Evolutionary conservation across 345 rosid genomes (phyloP), one percentile per base, ranked within the genome.

Genomic region (Hypericum androsaemum): DNA sequence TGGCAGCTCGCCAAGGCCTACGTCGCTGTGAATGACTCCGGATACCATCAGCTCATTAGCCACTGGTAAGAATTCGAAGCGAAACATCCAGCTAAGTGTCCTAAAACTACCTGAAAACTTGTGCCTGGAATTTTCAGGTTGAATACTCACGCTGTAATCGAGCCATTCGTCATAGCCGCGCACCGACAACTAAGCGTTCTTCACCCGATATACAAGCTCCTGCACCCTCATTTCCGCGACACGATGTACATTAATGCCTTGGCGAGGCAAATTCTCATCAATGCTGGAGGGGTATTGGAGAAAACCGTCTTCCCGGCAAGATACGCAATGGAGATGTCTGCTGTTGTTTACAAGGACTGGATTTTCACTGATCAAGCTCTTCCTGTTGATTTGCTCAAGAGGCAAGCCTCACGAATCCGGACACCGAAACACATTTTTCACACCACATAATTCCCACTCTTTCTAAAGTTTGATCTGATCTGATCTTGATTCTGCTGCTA

Each of bases 1-100:
- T 89, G 98, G 98, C 85, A 86, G 58, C 79, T 89, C 46, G 96
- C 96, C 39, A 86, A 89, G 69, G 96, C 98, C 60, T 90, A 90
- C 12, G 92, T 69, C 4, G 85, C 87, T 12, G 88, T 86, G 47
- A 89, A 76, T 48, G 96, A 90, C 70, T 86, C 98, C 2, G 92
- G 96, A 61, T 84, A 80, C 60, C 98, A 90, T 61, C 96, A 86
- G 66, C 96, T 90, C 50, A 57, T 90, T 61, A 79, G 92, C 73
- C 96, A 90, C 61, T 86, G 95, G 95, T 89, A 85, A 56, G 53
- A n/a, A 41, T 53, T 16, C 16, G 36, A 41, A 48, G 59, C 13
- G 17, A 5, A 38, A 41, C 44, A 39, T 45, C 13, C 44, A 41
- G 46, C 14, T 7, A 58, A 7, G 10, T 35, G 39, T 44, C 17